Conservation (phyloP, 1,284 basidiomycete species). For the Cryptococcus sp. region DNA sequence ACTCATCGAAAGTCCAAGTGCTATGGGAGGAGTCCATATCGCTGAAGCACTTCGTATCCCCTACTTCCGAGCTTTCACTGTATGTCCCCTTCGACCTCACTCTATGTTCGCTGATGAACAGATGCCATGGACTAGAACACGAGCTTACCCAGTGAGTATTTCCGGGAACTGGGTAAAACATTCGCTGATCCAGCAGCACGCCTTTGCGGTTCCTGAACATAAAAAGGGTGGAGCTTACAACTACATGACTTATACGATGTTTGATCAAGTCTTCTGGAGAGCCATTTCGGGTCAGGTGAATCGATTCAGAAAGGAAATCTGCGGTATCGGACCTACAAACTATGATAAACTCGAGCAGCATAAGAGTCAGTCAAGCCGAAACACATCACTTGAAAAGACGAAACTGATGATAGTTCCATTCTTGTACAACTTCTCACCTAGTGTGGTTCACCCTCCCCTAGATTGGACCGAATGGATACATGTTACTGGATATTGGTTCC, state of each 20-base stretch:
- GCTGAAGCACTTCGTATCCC: constrained; percentile 90
- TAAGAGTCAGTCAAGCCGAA: constrained; percentile 50
- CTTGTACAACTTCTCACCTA: constrained; percentile 93
- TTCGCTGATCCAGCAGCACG: constrained; percentile 56
- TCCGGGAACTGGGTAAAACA: no score
- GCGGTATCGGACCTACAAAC: constrained; percentile 75
- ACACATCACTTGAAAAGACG: background rate
- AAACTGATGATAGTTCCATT: constrained; percentile 64
- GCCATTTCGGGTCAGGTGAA: constrained; percentile 92
- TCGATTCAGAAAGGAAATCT: constrained; percentile 75
- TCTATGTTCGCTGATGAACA: constrained; percentile 11
- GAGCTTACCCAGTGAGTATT: constrained; percentile 74
- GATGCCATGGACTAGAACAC: constrained; percentile 58
- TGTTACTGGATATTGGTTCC: constrained; percentile 93
- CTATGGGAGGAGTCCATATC: constrained; percentile 98
- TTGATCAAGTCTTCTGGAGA: constrained; percentile 97
- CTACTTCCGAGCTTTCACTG: constrained; percentile 88
- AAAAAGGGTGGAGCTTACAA: constrained; percentile 96
- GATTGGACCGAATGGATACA: constrained; percentile 99
- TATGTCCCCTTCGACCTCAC: constrained; percentile 52
- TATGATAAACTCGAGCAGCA: constrained; percentile 92
- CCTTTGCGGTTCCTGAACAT: constrained; percentile 91
- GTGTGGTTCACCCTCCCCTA: constrained; percentile 78
- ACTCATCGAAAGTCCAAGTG: constrained; percentile 89
- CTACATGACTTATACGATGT: constrained; percentile 74